These are phyloP conservation scores for Termitomyces sp. DNA, from an alignment of 768 basidiomycete genomes.

Conservation along the genomic window DNA sequence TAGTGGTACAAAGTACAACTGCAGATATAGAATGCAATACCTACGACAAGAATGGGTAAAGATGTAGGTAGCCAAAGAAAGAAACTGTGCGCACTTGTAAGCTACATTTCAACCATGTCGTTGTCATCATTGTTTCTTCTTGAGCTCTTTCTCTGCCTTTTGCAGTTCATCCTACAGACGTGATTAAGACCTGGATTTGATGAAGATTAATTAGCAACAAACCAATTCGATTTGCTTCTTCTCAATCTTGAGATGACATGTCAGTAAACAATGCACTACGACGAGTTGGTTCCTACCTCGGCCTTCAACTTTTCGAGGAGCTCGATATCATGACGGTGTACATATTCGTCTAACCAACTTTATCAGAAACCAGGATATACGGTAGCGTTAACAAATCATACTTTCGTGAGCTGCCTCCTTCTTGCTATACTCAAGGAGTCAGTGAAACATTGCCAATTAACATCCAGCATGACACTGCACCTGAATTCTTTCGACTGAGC, in stretches of 20 bases:
- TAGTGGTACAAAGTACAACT: neutral
- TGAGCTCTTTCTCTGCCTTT: slow-evolving; percentile 17
- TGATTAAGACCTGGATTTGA: neutral
- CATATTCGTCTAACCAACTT: slow-evolving; percentile 49
- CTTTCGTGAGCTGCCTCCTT: slow-evolving; percentile 69
- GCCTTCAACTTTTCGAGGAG: slow-evolving; percentile 54
- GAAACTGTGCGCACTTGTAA: neutral
- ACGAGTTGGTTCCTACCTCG: slow-evolving; percentile 31
- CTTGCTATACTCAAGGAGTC: slow-evolving; percentile 37
- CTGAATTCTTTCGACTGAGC: slow-evolving; percentile 60
- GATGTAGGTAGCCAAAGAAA: too few species aligned
- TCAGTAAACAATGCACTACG: neutral
- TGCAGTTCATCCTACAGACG: slow-evolving; percentile 18
- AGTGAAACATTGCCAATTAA: slow-evolving; percentile 14
- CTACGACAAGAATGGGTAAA: neutral
- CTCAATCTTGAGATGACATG: slow-evolving; percentile 21
- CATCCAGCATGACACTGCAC: slow-evolving; percentile 27
- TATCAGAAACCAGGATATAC: slow-evolving; percentile 4
- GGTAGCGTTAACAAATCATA: neutral
- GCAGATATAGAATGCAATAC: neutral
- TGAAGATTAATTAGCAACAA: slow-evolving; percentile 1
- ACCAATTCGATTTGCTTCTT: slow-evolving; percentile 30
- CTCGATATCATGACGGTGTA: slow-evolving; percentile 50
- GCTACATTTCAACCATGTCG: neutral
- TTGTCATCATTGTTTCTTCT: slow-evolving; percentile 14